These are phyloP conservation scores for Cicer chorassanicum DNA, from an alignment of 306 rosid species.

Conservation along the genomic window DNA sequence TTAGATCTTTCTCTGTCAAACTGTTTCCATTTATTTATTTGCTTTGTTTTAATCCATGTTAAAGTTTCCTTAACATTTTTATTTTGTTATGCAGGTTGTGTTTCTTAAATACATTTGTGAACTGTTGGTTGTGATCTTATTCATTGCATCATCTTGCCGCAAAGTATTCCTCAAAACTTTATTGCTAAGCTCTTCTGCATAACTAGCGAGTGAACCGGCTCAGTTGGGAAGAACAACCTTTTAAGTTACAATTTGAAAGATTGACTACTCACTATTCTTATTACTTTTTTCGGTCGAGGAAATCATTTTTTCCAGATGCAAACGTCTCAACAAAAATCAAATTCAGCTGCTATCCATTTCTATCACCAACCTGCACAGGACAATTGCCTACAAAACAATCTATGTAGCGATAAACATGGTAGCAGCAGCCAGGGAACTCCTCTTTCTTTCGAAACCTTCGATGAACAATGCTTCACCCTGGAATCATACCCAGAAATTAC, in stretches of 20 bases:
- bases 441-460: slow-evolving; percentile 57
- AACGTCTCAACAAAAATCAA: slow-evolving; percentile 56
- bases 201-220: background rate
- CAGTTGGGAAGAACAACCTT: slow-evolving; percentile 20
- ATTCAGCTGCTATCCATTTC: slow-evolving; percentile 50
- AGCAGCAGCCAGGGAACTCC: slow-evolving; percentile 60
- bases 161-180: slow-evolving; percentile 1
- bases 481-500: slow-evolving; percentile 63
- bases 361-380: slow-evolving; percentile 60
- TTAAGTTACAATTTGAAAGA: background rate
- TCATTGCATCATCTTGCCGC: slow-evolving; percentile 34
- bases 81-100: slow-evolving; percentile 47
- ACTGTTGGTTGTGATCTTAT: slow-evolving; percentile 17
- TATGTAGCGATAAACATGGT: slow-evolving; percentile 43
- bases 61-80: background rate
- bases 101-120: slow-evolving; percentile 7
- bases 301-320: slow-evolving; percentile 54
- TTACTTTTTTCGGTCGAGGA: background rate
- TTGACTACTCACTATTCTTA: background rate
- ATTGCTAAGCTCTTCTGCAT: slow-evolving; percentile 16
- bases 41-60: background rate
- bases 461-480: slow-evolving; percentile 63
- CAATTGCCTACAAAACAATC: slow-evolving; percentile 60
- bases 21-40: background rate
- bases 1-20: slow-evolving; percentile 3